Base-by-base conservation (phyloP, 1,284 basidiomycete genomes). In the Leccinum colubrinum region DNA sequence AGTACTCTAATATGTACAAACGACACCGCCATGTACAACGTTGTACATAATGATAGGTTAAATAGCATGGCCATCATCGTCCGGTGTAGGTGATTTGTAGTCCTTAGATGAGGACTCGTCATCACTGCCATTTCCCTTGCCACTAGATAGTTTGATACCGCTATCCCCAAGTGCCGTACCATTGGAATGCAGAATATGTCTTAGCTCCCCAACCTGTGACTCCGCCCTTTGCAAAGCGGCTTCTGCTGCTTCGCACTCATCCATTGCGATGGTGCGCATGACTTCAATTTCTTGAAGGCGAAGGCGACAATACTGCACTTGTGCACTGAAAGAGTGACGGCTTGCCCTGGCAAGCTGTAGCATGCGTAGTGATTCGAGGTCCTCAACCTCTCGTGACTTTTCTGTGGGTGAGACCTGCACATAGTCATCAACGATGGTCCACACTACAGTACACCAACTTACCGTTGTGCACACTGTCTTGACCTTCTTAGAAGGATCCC, bases 201-300 rank as follows among this genome's bases (percentile, higher is more conserved):
- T 53, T 27, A 53, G 20, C 27, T 53, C 51, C 27, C 27, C 27
- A n/a, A 53, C 22, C 51, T 53, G 51, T 27, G 51, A 53, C 25
- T 53, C n/a, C 9, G 51, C 27, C 22, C 27, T 27, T 53, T 17
- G 27, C 27, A 53, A 53, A 53, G 15, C 25, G 27, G 51, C 51
- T 53, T 53, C 51, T 53, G 51, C 51, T 17, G 14, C 51, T 4
- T 53, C 51, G n/a, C 51, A 53, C 51, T 53, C 51, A 53, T 53
- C 51, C 20, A 53, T 53, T 53, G 51, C 11, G 51, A 53, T 53
- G 51, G 51, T 53, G 27, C 51, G 11, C 51, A 53, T 53, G 27
- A 53, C 51, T 53, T 53, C 51, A 30, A 53, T 53, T 30, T 53
- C 51, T 53, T 53, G 51, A 30, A 53, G 51, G n/a, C n/a, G 51